Evolutionary conservation across 352 stramenopile species (phyloP).

Genomic region (Globisporangium mamillatum): DNA sequence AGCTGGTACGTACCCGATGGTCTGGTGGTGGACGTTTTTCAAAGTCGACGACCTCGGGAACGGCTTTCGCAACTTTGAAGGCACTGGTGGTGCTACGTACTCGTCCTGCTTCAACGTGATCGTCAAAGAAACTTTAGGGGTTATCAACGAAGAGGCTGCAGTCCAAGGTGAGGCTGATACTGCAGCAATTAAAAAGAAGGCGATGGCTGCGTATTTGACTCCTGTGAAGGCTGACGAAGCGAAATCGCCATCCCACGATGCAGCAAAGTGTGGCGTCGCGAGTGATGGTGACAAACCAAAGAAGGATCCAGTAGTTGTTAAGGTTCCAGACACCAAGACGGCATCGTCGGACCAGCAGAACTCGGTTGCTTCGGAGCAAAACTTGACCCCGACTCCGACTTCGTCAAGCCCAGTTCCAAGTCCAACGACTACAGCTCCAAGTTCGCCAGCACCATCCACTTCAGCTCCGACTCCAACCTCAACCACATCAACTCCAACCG

Average conservation of each 20-base stretch:
- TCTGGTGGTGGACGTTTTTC: conserved; percentile 70
- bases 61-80: conserved; percentile 19
- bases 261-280: background rate
- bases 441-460: background rate
- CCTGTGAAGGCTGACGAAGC: background rate
- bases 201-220: background rate
- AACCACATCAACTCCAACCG: background rate
- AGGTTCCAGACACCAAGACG: background rate
- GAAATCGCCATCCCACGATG: background rate
- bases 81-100: conserved; percentile 46
- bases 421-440: background rate
- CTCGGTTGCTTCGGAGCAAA: background rate
- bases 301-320: background rate
- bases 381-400: background rate
- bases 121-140: background rate
- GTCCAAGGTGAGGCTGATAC: background rate
- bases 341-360: background rate
- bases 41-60: conserved; percentile 32
- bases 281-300: background rate
- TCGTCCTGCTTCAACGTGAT: conserved; percentile 56
- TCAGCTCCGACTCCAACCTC: background rate
- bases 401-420: background rate
- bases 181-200: background rate
- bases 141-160: conserved; percentile 24
- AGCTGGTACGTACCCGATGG: conserved; percentile 48